Percentiles rank a stretch among this genome's conserved stretches.
Evolutionary conservation across 352 stramenopile genomes (phyloP).

Genomic region (Pythium volutum): DNA sequence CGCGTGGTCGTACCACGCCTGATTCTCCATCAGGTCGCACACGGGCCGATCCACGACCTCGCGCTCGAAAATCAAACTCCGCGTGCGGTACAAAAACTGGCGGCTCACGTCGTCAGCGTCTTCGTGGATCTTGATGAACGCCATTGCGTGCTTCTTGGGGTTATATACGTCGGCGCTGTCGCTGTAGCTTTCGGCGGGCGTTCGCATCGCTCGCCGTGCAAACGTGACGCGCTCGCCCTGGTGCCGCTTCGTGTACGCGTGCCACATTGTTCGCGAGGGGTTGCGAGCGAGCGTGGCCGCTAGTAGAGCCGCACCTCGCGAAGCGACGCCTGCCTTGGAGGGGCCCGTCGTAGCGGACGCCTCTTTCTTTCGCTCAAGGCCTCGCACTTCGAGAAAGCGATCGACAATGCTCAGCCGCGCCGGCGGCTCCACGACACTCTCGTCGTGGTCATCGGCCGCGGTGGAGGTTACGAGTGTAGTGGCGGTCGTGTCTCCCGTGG

Average conservation of each 20-base stretch:
- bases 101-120: slow-evolving; percentile 37
- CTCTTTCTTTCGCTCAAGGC: slow-evolving; percentile 6
- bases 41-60: slow-evolving; percentile 50
- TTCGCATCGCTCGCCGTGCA: slow-evolving; percentile 33
- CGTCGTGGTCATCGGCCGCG: neutral
- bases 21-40: slow-evolving; percentile 49
- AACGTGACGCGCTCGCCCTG: slow-evolving; percentile 29
- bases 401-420: slow-evolving; percentile 2
- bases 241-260: slow-evolving; percentile 39
- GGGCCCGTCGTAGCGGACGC: neutral
- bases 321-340: neutral
- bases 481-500: neutral
- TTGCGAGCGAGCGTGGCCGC: neutral
- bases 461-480: neutral
- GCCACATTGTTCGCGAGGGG: slow-evolving; percentile 26
- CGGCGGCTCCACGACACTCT: neutral
- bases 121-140: slow-evolving; percentile 45
- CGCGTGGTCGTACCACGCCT: slow-evolving; percentile 27
- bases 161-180: slow-evolving; percentile 54
- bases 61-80: slow-evolving; percentile 43
- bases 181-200: slow-evolving; percentile 35
- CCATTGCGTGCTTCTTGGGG: slow-evolving; percentile 32
- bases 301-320: neutral
- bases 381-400: slow-evolving; percentile 19
- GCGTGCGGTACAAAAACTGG: slow-evolving; percentile 38